Evolutionary conservation across 1,284 basidiomycete species (phyloP), one percentile per base, ranked within the genome.

Genomic region (Apiotrichum porosum): DNA sequence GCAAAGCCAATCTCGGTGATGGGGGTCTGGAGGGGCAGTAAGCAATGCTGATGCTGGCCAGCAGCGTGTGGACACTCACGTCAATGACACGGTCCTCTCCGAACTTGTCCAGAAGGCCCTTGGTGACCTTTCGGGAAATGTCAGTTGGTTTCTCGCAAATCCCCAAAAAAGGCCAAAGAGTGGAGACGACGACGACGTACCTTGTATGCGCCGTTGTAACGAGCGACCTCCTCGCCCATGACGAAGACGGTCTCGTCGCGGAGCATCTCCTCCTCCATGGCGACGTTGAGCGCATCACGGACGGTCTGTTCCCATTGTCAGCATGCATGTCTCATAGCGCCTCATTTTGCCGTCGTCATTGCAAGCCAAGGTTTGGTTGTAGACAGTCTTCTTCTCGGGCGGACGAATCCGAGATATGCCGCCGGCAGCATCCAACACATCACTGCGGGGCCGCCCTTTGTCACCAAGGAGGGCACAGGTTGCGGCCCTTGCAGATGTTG

Each of bases 181-280:
- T n/a, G n/a, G n/a, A n/a, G n/a, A n/a, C n/a, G n/a, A n/a, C n/a
- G n/a, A n/a, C n/a, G n/a, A n/a, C n/a, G 8, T 55, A 89, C 91
- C 83, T 98, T 98, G 85, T 98, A 98, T 60, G 94, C 94, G 76
- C 94, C 94, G 72, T 98, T 97, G 79, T 98, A 99, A 59, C 91
- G 84, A 45, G 95, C 94, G 47, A 99, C 95, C 76, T 99, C 95
- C 76, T 99, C 95, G 60, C 95, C 95, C 64, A 99, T 77, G 69
- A 99, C 77, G 74, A 95, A 98, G 43, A 99, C 95, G 33, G 79
- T 86, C 72, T 94, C 87, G 76, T 99, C 95, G 42, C 91, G 83
- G 64, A 86, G 72, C 95, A 99, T 98, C 79, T 99, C 95, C 78
- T 99, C 95, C 79, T 98, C 95, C 89, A 99, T 94, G 31, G 95